Evolutionary conservation across 164 flowering plant genomes (phyloP).

Genomic region (Houttuynia cordata): DNA sequence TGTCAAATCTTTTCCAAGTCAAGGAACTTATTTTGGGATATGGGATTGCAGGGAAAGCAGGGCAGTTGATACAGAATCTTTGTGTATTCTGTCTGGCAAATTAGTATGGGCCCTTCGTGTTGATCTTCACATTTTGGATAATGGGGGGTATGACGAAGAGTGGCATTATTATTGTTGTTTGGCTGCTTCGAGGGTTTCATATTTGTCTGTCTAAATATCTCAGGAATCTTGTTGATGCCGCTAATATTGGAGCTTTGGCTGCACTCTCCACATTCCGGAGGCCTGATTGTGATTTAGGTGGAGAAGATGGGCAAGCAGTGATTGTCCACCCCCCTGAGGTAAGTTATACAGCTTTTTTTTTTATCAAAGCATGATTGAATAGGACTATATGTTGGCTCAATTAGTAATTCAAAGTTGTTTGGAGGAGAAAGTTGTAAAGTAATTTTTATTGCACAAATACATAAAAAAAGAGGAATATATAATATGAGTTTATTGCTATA

Average conservation of each 20-base stretch:
- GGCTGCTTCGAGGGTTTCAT: neutral
- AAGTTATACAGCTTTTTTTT: slow-evolving; percentile 4
- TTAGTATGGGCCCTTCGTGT: slow-evolving; percentile 84
- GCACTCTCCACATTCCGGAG: slow-evolving; percentile 81
- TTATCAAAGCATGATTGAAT: neutral
- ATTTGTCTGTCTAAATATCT: slow-evolving; percentile 5
- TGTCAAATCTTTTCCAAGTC: neutral
- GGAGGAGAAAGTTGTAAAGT: no score
- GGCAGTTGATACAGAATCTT: slow-evolving; percentile 92
- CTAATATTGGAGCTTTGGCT: slow-evolving; percentile 94
- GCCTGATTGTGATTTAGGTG: slow-evolving; percentile 86
- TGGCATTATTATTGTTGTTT: neutral
- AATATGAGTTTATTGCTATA: no score
- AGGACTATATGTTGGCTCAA: no score
- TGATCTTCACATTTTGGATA: slow-evolving; percentile 89
- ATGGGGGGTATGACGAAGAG: slow-evolving; percentile 65
- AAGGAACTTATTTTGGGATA: neutral
- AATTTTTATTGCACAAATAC: no score
- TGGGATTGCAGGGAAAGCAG: slow-evolving; percentile 82
- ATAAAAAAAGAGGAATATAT: no score
- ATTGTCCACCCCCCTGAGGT: slow-evolving; percentile 87
- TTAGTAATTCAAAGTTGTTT: no score
- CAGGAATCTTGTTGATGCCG: slow-evolving; percentile 97
- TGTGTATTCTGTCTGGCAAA: slow-evolving; percentile 85
- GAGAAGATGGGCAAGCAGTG: slow-evolving; percentile 83